Evolutionary conservation across 2,329 filamentous ascomycete genomes (phyloP).

Genomic region (Talaromyces sp.): DNA sequence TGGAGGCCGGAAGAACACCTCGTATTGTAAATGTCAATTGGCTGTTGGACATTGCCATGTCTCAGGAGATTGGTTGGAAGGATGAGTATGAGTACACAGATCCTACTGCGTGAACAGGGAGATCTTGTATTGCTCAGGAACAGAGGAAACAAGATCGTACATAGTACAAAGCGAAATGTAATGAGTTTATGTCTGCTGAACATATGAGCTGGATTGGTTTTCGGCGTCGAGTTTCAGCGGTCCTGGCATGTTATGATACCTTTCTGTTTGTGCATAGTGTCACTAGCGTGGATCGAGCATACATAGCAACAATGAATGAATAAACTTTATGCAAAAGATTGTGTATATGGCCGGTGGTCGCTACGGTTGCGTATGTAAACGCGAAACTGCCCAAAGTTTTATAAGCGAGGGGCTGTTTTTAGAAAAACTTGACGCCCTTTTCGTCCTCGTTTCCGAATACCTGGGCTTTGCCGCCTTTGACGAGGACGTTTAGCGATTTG

Average conservation of each 20-base stretch:
- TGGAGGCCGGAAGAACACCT: conserved; percentile 72
- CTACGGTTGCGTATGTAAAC: too few relatives aligned
- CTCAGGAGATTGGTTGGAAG: conserved; percentile 70
- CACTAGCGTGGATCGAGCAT: neutral
- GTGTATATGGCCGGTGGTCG: too few relatives aligned
- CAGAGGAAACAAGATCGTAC: conserved; percentile 3
- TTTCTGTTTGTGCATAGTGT: conserved; percentile 14
- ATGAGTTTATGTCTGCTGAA: conserved; percentile 6
- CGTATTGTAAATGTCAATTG: conserved; percentile 82
- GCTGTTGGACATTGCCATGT: conserved; percentile 86
- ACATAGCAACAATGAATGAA: conserved; percentile 7
- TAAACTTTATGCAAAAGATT: too few relatives aligned
- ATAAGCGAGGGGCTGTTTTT: conserved; percentile 29
- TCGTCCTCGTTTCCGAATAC: conserved; percentile 87
- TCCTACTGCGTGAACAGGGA: conserved; percentile 13
- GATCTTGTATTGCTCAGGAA: neutral
- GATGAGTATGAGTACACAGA: conserved; percentile 53
- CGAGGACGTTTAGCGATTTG: conserved; percentile 73
- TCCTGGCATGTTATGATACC: neutral
- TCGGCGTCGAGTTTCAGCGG: conserved; percentile 4
- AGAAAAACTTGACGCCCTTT: conserved; percentile 96
- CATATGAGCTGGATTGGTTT: conserved; percentile 6
- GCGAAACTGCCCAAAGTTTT: too few relatives aligned
- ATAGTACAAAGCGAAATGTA: conserved; percentile 6
- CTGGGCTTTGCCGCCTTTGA: conserved; percentile 88